Evolutionary conservation across 2,329 filamentous ascomycete genomes (phyloP), one percentile per base, ranked within the genome.

Genomic region (Aspergillus hortae): DNA sequence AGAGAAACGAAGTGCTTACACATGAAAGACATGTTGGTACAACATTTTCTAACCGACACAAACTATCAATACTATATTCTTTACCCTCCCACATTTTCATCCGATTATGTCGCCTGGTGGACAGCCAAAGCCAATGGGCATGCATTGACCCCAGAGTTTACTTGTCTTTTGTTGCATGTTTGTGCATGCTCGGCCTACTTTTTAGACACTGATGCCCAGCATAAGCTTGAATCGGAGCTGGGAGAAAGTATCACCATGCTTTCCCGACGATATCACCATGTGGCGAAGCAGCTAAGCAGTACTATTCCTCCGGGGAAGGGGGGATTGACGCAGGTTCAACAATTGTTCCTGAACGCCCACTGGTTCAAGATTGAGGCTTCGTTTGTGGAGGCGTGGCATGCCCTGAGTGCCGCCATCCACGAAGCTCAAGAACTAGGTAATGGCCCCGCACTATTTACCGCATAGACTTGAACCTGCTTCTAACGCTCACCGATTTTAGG

Each of bases 351-450:
- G 3, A 75, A 71, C 19, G 70, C 73, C 2, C 67, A 68, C 19
- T 80, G 76, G 76, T 73, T 71, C 41, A 79, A 79, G 53, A 72
- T 71, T 3, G 75, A 77, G 50, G 73, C 71, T 12, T 67, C 69
- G 17, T 79, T 78, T 57, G 70, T 76, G 1, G 75, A 79, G 27
- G 70, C 77, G 0, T 80, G 77, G 77, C 77, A 79, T 65, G 62
- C 72, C 2, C 56, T 80, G 7, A 66, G 71, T 15, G 63, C 63
- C 47, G 71, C 73, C 2, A 74, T 80, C 27, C 74, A 73, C 6
- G 74, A 77, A 41, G 77, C 77, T 0, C 76, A 79, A 57, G 77
- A 80, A 55, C 64, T 77, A 44, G 76, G 75, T 74, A 66, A 73
- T 5, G 15, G 11, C 2, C 25, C 3, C n/a, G 21, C 23, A 7